phyloP scores from a whole-genome alignment of 805 yeast species.

The Alloascoidea hylecoeti region DNA sequence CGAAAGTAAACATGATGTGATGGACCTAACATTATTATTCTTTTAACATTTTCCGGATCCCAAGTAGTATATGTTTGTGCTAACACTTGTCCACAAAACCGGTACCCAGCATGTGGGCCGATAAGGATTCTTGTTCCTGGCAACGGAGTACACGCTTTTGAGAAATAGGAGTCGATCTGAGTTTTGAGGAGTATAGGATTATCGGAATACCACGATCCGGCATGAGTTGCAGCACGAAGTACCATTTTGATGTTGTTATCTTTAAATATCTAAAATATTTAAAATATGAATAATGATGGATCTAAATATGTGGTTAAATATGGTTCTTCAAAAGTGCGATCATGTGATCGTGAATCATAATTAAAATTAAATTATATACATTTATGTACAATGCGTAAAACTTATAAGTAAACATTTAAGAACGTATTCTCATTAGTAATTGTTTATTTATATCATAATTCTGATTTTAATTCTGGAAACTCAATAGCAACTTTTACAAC shows the following conservation, averaged over 20 bases:
- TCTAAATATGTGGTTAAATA: too few species aligned
- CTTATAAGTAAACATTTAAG: too few species aligned
- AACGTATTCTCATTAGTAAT: too few species aligned
- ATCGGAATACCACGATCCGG: conserved; percentile 80
- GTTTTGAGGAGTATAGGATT: conserved; percentile 24
- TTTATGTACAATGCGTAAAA: too few species aligned
- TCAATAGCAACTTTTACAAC: conserved; percentile 1
- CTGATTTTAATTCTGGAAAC: too few species aligned
- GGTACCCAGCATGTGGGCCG: conserved; percentile 84
- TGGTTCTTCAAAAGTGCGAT: too few species aligned
- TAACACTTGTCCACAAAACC: conserved; percentile 66
- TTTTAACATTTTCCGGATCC: conserved; percentile 36
- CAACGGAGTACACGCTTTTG: conserved; percentile 9
- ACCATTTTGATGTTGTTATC: conserved; percentile 7
- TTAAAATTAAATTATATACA: too few species aligned
- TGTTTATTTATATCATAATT: too few species aligned
- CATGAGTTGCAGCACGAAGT: conserved; percentile 62
- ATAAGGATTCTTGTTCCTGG: conserved; percentile 34
- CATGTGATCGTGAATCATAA: too few species aligned
- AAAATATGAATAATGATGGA: too few species aligned
- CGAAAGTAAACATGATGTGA: conserved; percentile 80
- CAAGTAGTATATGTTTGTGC: conserved; percentile 66
- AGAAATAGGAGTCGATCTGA: conserved; percentile 37
- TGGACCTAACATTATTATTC: conserved; percentile 81
- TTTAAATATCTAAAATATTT: too few species aligned